A percentile compares a stretch with the other conserved stretches of the same genome.
These are phyloP conservation scores for Alternaria tenuissima DNA, from an alignment of 2,329 filamentous ascomycete species.

Conservation along the genomic window DNA sequence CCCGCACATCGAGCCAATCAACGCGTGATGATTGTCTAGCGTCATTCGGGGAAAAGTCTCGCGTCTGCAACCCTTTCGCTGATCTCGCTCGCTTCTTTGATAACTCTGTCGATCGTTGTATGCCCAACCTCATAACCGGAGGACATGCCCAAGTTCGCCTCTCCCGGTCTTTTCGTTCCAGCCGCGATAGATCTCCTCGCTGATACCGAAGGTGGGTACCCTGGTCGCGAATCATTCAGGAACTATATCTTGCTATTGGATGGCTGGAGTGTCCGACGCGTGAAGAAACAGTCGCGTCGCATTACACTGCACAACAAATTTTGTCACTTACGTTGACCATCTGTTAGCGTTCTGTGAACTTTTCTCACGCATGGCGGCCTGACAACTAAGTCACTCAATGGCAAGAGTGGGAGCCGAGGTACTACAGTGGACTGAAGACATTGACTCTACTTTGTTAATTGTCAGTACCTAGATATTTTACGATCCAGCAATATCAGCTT, in stretches of 20 bases:
- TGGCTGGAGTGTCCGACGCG: not conserved
- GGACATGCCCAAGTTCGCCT: conserved; percentile 1
- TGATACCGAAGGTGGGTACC: conserved; percentile 1
- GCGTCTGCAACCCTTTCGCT: conserved; percentile 9
- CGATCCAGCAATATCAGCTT: not conserved
- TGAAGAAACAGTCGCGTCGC: not conserved
- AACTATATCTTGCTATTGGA: not conserved
- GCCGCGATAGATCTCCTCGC: not conserved
- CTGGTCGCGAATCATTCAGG: not conserved
- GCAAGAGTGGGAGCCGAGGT: not conserved
- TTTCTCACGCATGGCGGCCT: not conserved
- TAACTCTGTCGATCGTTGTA: conserved; percentile 9
- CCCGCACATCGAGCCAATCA: conserved; percentile 16
- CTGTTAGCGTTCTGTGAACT: not conserved
- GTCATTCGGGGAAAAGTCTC: conserved; percentile 4
- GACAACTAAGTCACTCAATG: not conserved
- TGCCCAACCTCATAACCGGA: conserved; percentile 12
- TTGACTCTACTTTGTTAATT: not conserved
- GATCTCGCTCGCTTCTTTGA: conserved; percentile 16
- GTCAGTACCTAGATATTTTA: not conserved
- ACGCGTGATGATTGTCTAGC: not conserved
- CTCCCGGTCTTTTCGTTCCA: not conserved
- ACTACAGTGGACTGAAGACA: not conserved
- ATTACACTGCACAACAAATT: not conserved
- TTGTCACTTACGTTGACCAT: not conserved